Evolutionary conservation across 768 basidiomycete species (phyloP), one percentile per base, ranked within the genome.

Genomic region (Punctularia strigosozonata): DNA sequence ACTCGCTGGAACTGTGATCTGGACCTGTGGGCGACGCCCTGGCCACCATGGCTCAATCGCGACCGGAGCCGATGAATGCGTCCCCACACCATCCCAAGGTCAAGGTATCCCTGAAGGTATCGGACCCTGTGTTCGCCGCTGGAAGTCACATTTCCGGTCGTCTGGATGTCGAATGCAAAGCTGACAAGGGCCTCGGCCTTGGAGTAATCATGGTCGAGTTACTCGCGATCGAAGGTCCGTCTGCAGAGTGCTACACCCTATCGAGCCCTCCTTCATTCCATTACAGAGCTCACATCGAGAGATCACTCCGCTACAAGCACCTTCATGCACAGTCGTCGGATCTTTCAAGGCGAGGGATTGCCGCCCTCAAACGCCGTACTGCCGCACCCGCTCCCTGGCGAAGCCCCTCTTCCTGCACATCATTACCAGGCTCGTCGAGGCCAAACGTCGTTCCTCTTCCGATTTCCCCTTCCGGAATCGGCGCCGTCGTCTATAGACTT

Each of bases 361-460:
- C 87, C 86, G 1, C 83, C 84, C 6, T 88, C 86, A 8, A 89
- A 89, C 52, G 81, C 87, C 2, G 84, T 90, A 0, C 66, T 79
- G 40, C 66, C 74, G 1, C 68, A 79, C 52, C 70, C 77, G 2
- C 51, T 60, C 4, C 66, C 73, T 13, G 78, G 70, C 1, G 73
- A 77, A 42, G 68, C 73, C 1, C 67, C 66, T 0, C 57, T 89
- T 3, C 84, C 84, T 0, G 62, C 67, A 0, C 58, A 75, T 37
- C 79, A 87, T 51, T 67, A 77, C 53, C 74, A 75, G 42, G 87
- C 84, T 5, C 74, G 79, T n/a, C 72, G 75, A 31, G 86, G 86
- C 0, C 63, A 67, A 25, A 82, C 84, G 0, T 82, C 80, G 0
- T 90, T 89, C 59, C 66, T 85, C 36, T 89, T 88, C 56, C 73